Evolutionary conservation across 2,329 filamentous ascomycete genomes (phyloP).

Genomic region (Fusarium setosum): DNA sequence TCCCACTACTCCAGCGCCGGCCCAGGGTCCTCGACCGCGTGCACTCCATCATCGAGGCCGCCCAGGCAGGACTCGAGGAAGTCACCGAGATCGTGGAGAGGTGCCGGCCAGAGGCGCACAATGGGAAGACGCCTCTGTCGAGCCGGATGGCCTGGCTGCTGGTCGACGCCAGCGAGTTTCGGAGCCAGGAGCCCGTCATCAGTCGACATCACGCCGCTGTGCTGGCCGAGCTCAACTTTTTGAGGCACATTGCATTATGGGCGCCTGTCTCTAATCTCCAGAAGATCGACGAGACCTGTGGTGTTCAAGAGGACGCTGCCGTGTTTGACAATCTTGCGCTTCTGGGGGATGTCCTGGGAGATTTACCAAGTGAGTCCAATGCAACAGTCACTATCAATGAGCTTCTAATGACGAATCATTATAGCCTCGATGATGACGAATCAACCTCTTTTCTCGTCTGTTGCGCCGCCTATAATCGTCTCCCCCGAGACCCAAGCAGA

Average conservation of each 20-base stretch:
- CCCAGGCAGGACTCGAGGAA: constrained; percentile 41
- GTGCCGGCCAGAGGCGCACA: constrained; percentile 38
- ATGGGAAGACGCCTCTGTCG: constrained; percentile 29
- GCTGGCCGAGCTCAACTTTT: constrained; percentile 44
- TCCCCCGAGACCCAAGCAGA: background rate
- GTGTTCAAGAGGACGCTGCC: background rate
- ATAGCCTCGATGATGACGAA: too few species aligned
- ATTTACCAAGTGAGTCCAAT: constrained; percentile 2
- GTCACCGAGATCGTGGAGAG: constrained; percentile 46
- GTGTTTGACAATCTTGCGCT: constrained; percentile 32
- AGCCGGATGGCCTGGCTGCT: constrained; percentile 41
- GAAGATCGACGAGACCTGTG: background rate
- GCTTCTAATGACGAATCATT: background rate
- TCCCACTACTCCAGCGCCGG: constrained; percentile 37
- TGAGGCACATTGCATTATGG: constrained; percentile 35
- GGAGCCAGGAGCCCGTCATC: constrained; percentile 40
- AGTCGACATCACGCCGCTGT: constrained; percentile 45
- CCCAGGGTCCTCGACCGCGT: constrained; percentile 43
- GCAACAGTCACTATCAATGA: background rate
- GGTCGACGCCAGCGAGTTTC: constrained; percentile 41
- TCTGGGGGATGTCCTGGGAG: constrained; percentile 30
- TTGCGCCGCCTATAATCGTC: background rate
- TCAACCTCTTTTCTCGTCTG: background rate
- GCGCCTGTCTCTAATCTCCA: constrained; percentile 9
- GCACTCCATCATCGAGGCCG: constrained; percentile 44